A percentile compares a stretch with the other conserved stretches of the same genome.
These are phyloP conservation scores for Xylaria multiplex DNA, from an alignment of 2,329 filamentous ascomycete genomes.

Conservation along the genomic window DNA sequence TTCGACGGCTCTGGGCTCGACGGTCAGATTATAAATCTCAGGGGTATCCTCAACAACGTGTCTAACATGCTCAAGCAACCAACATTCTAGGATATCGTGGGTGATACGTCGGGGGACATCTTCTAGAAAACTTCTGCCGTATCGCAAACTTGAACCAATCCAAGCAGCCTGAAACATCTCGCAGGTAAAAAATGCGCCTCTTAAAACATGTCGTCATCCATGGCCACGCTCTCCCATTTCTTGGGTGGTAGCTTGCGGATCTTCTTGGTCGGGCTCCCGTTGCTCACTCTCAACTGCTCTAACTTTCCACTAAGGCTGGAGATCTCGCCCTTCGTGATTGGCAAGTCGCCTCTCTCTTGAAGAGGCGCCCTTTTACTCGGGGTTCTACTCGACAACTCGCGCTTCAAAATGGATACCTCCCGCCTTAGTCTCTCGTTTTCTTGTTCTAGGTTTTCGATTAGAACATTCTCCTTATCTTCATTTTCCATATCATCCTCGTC, in stretches of 20 bases:
- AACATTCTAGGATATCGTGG: slow-evolving; percentile 18
- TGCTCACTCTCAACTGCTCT: slow-evolving; percentile 61
- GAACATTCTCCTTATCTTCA: slow-evolving; percentile 69
- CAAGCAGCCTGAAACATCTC: background rate
- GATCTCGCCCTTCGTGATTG: slow-evolving; percentile 43
- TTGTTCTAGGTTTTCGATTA: slow-evolving; percentile 71
- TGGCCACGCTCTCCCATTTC: slow-evolving; percentile 57
- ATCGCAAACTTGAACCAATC: background rate
- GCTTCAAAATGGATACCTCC: slow-evolving; percentile 71
- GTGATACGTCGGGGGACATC: background rate
- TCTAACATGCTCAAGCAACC: slow-evolving; percentile 20
- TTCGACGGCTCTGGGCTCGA: slow-evolving; percentile 5
- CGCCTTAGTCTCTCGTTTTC: slow-evolving; percentile 76
- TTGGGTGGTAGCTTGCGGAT: slow-evolving; percentile 59
- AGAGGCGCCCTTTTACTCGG: slow-evolving; percentile 69
- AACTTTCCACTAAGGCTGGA: slow-evolving; percentile 58
- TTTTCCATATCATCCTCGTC: slow-evolving; percentile 58
- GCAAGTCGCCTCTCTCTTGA: slow-evolving; percentile 61
- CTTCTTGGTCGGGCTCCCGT: slow-evolving; percentile 62
- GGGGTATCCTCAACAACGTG: slow-evolving; percentile 35
- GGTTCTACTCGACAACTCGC: slow-evolving; percentile 71
- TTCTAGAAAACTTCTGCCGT: slow-evolving; percentile 9
- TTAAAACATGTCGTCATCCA: slow-evolving; percentile 55
- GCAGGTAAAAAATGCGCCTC: slow-evolving; percentile 6
- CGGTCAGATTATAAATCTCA: slow-evolving; percentile 22